These are phyloP conservation scores for Citrus reticulata DNA, from an alignment of 345 rosid species.

Conservation along the genomic window DNA sequence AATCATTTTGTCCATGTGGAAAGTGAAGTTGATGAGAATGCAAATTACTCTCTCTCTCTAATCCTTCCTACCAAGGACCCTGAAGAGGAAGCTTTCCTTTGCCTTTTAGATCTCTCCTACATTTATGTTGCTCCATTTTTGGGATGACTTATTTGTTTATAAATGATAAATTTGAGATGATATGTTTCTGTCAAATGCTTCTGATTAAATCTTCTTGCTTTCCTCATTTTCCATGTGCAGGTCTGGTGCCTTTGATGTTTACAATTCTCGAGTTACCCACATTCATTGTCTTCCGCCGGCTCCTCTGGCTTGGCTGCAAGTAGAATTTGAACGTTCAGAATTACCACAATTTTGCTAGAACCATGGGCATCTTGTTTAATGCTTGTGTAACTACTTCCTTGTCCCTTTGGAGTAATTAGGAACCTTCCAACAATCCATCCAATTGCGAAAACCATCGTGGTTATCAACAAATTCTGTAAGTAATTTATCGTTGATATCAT, in stretches of 20 bases:
- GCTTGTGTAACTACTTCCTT: background rate
- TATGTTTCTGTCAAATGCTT: background rate
- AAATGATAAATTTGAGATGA: background rate
- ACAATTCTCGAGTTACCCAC: slow-evolving; percentile 63
- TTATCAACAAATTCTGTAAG: slow-evolving; percentile 77
- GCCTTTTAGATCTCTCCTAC: no score
- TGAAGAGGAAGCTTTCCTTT: no score
- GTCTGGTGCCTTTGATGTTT: slow-evolving; percentile 83
- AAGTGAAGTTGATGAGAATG: no score
- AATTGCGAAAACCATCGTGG: slow-evolving; percentile 80
- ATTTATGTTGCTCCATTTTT: no score
- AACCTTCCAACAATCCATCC: slow-evolving; percentile 30
- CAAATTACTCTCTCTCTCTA: no score
- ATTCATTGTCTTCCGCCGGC: slow-evolving; percentile 82
- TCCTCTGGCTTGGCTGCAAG: slow-evolving; percentile 74
- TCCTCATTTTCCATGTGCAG: slow-evolving; percentile 32
- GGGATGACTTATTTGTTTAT: no score
- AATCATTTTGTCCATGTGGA: no score
- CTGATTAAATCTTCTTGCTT: background rate
- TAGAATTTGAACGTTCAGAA: slow-evolving; percentile 16
- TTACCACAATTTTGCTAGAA: background rate
- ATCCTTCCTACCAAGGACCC: no score
- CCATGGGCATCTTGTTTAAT: background rate
- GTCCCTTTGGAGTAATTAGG: slow-evolving; percentile 40
- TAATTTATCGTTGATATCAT: background rate